Evolutionary conservation across 2,329 filamentous ascomycete genomes (phyloP).

Genomic region (Coniella vitis): DNA sequence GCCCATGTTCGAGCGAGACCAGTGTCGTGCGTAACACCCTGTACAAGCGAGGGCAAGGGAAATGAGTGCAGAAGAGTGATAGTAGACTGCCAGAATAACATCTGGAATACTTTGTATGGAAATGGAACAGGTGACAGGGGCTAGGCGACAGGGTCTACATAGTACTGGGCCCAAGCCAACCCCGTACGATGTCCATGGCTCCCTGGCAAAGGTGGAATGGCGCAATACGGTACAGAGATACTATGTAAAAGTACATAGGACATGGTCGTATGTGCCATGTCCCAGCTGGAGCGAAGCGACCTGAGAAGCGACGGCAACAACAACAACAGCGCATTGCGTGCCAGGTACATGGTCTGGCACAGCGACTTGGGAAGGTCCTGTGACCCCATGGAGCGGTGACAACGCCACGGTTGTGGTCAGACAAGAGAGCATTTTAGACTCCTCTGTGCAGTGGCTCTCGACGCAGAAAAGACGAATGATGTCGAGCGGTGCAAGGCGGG

Average conservation of each 20-base stretch:
- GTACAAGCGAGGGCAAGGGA: constrained; percentile 1
- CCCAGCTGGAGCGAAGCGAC: neutral
- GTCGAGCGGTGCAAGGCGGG: constrained; percentile 4
- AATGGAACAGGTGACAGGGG: constrained; percentile 11
- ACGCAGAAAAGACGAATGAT: constrained; percentile 8
- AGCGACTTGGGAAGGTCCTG: constrained; percentile 7
- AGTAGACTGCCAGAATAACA: constrained; percentile 5
- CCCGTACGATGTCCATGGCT: no score
- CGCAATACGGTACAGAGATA: constrained; percentile 4
- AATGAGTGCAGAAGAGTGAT: constrained; percentile 12
- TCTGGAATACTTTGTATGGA: constrained; percentile 9
- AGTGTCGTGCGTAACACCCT: neutral
- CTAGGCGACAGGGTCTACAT: constrained; percentile 6
- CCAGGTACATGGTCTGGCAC: neutral
- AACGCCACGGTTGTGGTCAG: constrained; percentile 7
- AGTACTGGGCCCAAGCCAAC: constrained; percentile 10
- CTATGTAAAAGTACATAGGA: no score
- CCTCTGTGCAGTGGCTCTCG: neutral
- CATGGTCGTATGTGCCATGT: neutral
- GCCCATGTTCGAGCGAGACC: neutral
- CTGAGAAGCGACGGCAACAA: no score
- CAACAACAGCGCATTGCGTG: neutral
- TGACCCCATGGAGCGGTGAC: constrained; percentile 14
- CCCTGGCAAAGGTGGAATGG: constrained; percentile 4
- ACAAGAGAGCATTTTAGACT: constrained; percentile 9